phyloP scores from a whole-genome alignment of 306 rosid species.

The Hippophae tibetana region DNA sequence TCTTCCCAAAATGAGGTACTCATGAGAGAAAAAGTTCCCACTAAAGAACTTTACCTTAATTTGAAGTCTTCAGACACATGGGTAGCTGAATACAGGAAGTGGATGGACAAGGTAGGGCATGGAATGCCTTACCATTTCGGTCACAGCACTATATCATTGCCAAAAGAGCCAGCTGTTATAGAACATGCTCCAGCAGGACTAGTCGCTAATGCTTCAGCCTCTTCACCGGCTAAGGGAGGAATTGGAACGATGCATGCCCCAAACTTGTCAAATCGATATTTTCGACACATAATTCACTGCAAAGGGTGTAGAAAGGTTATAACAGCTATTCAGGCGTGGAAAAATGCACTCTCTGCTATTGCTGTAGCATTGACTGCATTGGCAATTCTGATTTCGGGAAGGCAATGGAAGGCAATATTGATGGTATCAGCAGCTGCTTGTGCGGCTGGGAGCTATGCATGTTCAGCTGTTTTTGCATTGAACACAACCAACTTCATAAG shows the following conservation, averaged over 20 bases:
- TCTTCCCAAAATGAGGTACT: conserved; percentile 87
- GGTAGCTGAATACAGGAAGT: conserved; percentile 84
- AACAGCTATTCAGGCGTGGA: conserved; percentile 73
- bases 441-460: conserved; percentile 57
- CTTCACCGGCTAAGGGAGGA: conserved; percentile 78
- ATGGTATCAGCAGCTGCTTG: conserved; percentile 46
- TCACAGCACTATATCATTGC: conserved; percentile 71
- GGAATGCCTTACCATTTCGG: conserved; percentile 99
- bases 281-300: conserved; percentile 85
- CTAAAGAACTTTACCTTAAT: conserved; percentile 68
- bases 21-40: conserved; percentile 70
- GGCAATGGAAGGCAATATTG: conserved; percentile 72
- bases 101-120: conserved; percentile 99
- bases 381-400: conserved; percentile 58
- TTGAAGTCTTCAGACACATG: conserved; percentile 82
- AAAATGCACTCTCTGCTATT: conserved; percentile 49
- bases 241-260: conserved; percentile 75
- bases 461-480: conserved; percentile 54
- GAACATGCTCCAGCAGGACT: conserved; percentile 93
- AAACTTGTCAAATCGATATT: conserved; percentile 70
- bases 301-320: conserved; percentile 53
- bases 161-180: conserved; percentile 78
- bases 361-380: conserved; percentile 34
- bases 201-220: conserved; percentile 63
- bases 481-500: conserved; percentile 86